A percentile compares a stretch with the other conserved stretches of the same genome.
phyloP scores from a whole-genome alignment of 2,329 filamentous ascomycete species.

The Ascochyta clinopodiicola region DNA sequence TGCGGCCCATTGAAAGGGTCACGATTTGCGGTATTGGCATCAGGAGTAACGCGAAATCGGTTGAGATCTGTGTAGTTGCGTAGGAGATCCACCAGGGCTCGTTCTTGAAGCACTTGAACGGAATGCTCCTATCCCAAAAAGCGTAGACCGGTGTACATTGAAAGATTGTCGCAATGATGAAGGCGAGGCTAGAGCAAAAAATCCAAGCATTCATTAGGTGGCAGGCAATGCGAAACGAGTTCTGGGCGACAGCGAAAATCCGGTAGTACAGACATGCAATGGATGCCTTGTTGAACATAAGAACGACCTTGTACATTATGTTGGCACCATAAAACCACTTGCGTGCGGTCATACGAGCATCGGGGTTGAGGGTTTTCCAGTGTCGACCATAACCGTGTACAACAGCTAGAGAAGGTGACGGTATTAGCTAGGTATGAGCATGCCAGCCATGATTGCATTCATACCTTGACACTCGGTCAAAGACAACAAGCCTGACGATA shows the following conservation, averaged over 20 bases:
- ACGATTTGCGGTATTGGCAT: constrained; percentile 30
- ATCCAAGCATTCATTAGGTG: constrained; percentile 39
- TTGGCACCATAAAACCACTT: constrained; percentile 43
- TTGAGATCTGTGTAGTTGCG: constrained; percentile 27
- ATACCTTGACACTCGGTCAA: constrained; percentile 35
- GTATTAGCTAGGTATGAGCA: background rate
- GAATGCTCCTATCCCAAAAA: constrained; percentile 41
- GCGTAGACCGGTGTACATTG: constrained; percentile 41
- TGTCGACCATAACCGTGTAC: constrained; percentile 31
- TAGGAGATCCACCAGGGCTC: constrained; percentile 37
- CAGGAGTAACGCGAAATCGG: constrained; percentile 28
- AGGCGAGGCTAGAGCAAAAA: constrained; percentile 39
- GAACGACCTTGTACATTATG: constrained; percentile 47
- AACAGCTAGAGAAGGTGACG: constrained; percentile 21
- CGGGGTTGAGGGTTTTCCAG: constrained; percentile 20
- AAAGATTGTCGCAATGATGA: constrained; percentile 41
- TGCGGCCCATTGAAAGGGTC: constrained; percentile 26
- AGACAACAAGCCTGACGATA: constrained; percentile 26
- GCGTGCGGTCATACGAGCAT: constrained; percentile 25
- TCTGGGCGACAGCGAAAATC: constrained; percentile 39
- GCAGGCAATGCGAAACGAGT: constrained; percentile 34
- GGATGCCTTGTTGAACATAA: constrained; percentile 46
- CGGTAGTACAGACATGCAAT: constrained; percentile 45
- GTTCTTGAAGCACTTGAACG: constrained; percentile 40
- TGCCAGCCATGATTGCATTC: background rate